phyloP scores from a whole-genome alignment of 306 rosid species.

The Cicer chorassanicum region DNA sequence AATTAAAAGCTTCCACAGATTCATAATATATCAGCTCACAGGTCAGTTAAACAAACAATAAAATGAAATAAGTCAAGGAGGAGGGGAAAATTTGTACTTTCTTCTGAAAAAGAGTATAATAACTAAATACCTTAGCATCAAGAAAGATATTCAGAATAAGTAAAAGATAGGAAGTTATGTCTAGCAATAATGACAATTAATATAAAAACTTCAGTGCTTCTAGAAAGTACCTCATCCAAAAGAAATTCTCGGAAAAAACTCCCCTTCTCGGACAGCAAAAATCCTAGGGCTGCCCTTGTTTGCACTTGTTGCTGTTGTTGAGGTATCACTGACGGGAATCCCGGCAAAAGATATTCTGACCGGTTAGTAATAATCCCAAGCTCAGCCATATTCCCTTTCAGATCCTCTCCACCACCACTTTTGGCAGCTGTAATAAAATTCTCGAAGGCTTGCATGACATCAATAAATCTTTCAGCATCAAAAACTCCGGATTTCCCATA shows the following conservation, averaged over 20 bases:
- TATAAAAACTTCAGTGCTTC: slow-evolving; percentile 37
- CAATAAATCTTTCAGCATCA: slow-evolving; percentile 96
- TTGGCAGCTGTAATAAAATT: slow-evolving; percentile 95
- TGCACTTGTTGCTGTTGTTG: slow-evolving; percentile 68
- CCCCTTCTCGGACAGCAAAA: slow-evolving; percentile 89
- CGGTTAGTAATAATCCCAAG: slow-evolving; percentile 67
- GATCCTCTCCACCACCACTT: slow-evolving; percentile 93
- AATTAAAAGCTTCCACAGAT: not conserved
- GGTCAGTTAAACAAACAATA: slow-evolving; percentile 10
- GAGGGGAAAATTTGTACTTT: not conserved
- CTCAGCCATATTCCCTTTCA: slow-evolving; percentile 90
- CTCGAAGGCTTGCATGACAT: slow-evolving; percentile 99
- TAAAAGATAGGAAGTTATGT: slow-evolving; percentile 23
- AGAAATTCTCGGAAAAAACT: slow-evolving; percentile 95
- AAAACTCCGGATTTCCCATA: slow-evolving; percentile 95
- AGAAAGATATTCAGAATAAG: slow-evolving; percentile 13
- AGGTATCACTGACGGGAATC: slow-evolving; percentile 52
- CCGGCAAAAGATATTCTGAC: slow-evolving; percentile 57
- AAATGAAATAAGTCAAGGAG: not conserved
- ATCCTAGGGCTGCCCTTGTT: slow-evolving; percentile 93
- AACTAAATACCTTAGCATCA: slow-evolving; percentile 21
- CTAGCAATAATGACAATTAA: slow-evolving; percentile 29
- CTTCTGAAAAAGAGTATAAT: slow-evolving; percentile 21
- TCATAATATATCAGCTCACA: not conserved
- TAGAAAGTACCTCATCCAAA: slow-evolving; percentile 82